Percentiles rank a stretch among this genome's conserved stretches.
These are phyloP conservation scores for Gracilaria gracilis DNA, from an alignment of 23 red algal genomes.

Conservation along the genomic window DNA sequence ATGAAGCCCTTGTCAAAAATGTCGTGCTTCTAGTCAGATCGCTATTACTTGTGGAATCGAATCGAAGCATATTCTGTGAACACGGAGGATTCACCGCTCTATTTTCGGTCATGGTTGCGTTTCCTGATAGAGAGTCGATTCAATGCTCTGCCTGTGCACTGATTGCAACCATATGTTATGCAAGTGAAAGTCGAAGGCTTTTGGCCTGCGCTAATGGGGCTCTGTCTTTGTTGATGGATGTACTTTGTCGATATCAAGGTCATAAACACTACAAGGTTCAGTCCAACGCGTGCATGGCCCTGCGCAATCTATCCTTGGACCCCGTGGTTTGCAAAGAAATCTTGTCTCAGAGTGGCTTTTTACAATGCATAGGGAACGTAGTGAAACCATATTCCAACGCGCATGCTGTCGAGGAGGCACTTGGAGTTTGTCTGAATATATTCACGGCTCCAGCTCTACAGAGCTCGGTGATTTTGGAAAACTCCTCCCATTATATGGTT, in stretches of 20 bases:
- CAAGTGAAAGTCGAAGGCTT: constrained; percentile 3
- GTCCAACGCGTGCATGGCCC: constrained; percentile 47
- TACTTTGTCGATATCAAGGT: background rate
- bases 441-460: background rate
- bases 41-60: background rate
- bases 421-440: constrained; percentile 34
- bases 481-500: background rate
- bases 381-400: background rate
- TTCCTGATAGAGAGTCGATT: constrained; percentile 26
- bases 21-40: constrained; percentile 25
- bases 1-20: constrained; percentile 28
- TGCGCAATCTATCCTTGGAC: constrained; percentile 46
- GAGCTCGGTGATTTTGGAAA: background rate
- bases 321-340: background rate
- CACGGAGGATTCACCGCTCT: constrained; percentile 16
- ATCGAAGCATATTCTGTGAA: constrained; percentile 28
- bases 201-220: background rate
- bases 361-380: background rate
- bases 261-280: background rate
- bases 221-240: background rate
- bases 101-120: background rate
- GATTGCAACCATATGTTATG: constrained; percentile 51
- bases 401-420: constrained; percentile 18
- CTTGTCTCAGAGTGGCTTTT: background rate
- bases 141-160: constrained; percentile 23